These are phyloP conservation scores for Lenwebbia sp. DNA, from an alignment of 345 rosid genomes.

Conservation along the genomic window DNA sequence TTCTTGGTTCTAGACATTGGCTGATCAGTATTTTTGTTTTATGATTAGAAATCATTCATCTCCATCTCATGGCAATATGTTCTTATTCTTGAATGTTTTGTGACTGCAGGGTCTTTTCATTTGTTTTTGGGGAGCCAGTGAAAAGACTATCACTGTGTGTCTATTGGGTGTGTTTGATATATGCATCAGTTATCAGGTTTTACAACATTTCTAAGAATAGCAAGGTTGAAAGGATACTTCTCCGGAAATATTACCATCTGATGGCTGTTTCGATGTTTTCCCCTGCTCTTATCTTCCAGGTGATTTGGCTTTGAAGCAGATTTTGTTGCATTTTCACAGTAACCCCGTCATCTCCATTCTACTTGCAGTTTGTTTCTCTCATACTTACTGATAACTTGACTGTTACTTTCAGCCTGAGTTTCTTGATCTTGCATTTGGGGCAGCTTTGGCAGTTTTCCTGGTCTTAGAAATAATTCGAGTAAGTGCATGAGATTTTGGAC, in stretches of 20 bases:
- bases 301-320: conserved; percentile 14
- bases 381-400: background rate
- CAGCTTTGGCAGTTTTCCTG: conserved; percentile 74
- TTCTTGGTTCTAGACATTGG: background rate
- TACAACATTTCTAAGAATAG: conserved; percentile 81
- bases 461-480: conserved; percentile 81
- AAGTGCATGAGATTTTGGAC: conserved; percentile 16
- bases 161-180: conserved; percentile 68
- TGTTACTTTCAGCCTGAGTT: conserved; percentile 63
- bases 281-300: conserved; percentile 95
- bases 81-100: conserved; percentile 3
- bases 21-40: background rate
- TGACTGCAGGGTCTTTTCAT: conserved; percentile 54
- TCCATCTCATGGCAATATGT: background rate
- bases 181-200: conserved; percentile 56
- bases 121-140: conserved; percentile 64
- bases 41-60: background rate
- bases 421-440: conserved; percentile 97
- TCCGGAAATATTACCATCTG: conserved; percentile 90
- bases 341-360: background rate
- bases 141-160: conserved; percentile 72
- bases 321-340: background rate
- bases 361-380: background rate
- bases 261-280: conserved; percentile 94
- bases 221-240: conserved; percentile 92